Conservation (phyloP, 768 basidiomycete genomes). For the Floccularia luteovirens region DNA sequence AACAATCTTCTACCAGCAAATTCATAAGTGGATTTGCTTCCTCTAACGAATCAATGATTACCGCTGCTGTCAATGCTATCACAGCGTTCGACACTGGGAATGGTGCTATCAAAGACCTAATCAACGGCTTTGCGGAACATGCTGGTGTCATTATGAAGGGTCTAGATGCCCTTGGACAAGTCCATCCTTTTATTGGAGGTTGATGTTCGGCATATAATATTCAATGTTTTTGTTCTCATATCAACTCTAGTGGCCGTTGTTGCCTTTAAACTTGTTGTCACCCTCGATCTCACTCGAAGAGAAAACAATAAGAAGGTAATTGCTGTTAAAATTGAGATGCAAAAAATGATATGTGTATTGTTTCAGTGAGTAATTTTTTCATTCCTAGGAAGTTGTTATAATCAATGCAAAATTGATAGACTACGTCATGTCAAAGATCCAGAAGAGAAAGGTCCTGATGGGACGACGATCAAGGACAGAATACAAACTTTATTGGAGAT, state of each 20-base stretch:
- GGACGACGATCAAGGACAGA: slow-evolving; percentile 15
- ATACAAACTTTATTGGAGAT: slow-evolving; percentile 14
- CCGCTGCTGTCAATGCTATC: neutral
- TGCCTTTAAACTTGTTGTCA: slow-evolving; percentile 34
- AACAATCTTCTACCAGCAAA: neutral
- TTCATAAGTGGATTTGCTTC: neutral
- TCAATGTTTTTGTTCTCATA: too few species aligned
- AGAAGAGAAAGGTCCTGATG: slow-evolving; percentile 16
- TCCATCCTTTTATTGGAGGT: slow-evolving; percentile 2
- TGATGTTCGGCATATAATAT: too few species aligned
- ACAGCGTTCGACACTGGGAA: neutral
- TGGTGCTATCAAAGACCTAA: neutral
- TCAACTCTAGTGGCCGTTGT: slow-evolving; percentile 23
- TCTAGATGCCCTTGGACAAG: neutral
- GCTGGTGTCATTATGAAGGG: slow-evolving; percentile 1
- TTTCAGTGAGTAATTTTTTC: slow-evolving; percentile 23
- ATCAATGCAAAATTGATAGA: slow-evolving; percentile 4
- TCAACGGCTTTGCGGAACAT: slow-evolving; percentile 1
- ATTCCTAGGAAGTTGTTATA: neutral
- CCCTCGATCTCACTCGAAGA: slow-evolving; percentile 29
- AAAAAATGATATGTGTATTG: slow-evolving; percentile 33
- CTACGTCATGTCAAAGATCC: slow-evolving; percentile 8
- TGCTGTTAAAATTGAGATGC: slow-evolving; percentile 31
- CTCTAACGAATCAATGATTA: neutral
- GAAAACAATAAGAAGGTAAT: slow-evolving; percentile 38